Percentiles rank a stretch among this genome's conserved stretches.
phyloP scores from a whole-genome alignment of 2,329 filamentous ascomycete species.

The Aspergillus fumigatiaffinis region DNA sequence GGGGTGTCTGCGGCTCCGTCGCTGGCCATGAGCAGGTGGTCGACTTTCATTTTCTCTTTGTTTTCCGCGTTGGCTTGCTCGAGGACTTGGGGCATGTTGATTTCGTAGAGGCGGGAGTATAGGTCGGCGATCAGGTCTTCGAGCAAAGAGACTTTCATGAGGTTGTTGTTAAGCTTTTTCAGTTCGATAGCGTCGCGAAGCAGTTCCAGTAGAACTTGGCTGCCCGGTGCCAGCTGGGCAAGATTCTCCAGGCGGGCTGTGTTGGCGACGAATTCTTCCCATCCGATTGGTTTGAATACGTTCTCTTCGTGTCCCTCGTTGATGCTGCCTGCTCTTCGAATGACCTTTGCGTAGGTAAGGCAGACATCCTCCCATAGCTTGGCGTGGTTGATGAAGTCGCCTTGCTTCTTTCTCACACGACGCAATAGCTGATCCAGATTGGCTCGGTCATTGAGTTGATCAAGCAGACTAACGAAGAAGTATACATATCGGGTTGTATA shows the following conservation, averaged over 20 bases:
- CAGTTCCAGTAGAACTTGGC: constrained; percentile 53
- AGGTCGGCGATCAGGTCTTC: constrained; percentile 93
- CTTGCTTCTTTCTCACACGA: constrained; percentile 74
- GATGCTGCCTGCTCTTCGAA: constrained; percentile 56
- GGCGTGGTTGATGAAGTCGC: constrained; percentile 64
- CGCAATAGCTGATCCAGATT: constrained; percentile 76
- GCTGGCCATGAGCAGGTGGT: constrained; percentile 42
- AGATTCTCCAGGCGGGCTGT: constrained; percentile 59
- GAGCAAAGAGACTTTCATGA: constrained; percentile 80
- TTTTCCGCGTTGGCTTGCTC: constrained; percentile 43
- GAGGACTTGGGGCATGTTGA: constrained; percentile 36
- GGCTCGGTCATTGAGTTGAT: constrained; percentile 68
- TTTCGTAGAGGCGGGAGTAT: constrained; percentile 60
- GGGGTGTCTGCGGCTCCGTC: constrained; percentile 28
- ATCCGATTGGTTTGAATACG: constrained; percentile 60
- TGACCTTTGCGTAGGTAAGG: constrained; percentile 54
- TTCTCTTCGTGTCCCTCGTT: constrained; percentile 60
- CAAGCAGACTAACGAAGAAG: constrained; percentile 73
- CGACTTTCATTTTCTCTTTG: constrained; percentile 46
- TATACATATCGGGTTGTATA: constrained; percentile 84
- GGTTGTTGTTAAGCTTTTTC: constrained; percentile 75
- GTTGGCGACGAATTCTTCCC: constrained; percentile 61
- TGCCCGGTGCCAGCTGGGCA: constrained; percentile 48
- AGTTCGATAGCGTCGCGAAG: constrained; percentile 65
- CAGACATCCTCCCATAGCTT: constrained; percentile 62